phyloP scores from a whole-genome alignment of 257 asterid genomes.

The Nicotiana tomentosiformis region DNA sequence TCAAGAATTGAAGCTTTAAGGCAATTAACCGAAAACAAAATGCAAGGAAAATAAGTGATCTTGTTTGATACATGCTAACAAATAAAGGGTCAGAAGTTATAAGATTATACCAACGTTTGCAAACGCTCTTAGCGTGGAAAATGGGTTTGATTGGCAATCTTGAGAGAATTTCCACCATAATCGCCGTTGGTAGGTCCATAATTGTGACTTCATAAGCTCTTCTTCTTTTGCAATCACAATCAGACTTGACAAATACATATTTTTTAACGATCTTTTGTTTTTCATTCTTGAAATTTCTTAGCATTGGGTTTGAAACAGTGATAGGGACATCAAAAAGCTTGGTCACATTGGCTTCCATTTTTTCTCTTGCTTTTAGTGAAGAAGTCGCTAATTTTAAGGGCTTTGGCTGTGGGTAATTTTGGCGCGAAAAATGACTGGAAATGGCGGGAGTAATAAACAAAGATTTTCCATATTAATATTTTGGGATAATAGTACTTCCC shows the following conservation, averaged over 20 bases:
- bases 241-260: not conserved
- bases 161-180: not conserved
- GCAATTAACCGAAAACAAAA: not conserved
- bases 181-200: not conserved
- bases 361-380: not conserved
- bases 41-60: not conserved
- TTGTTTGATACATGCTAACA: not conserved
- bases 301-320: not conserved
- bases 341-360: not conserved
- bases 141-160: not conserved
- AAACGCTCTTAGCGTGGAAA: not conserved
- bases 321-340: not conserved
- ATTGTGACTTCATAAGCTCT: not conserved
- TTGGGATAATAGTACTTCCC: too few species aligned
- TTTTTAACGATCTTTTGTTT: not conserved
- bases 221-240: not conserved
- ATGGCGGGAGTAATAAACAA: not conserved
- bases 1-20: not conserved
- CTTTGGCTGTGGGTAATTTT: not conserved
- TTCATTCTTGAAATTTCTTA: not conserved
- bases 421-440: not conserved
- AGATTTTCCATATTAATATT: too few species aligned
- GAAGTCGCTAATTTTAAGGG: not conserved
- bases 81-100: not conserved
- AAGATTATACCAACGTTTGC: not conserved